These are phyloP conservation scores for Neofusicoccum kwambonambiense DNA, from an alignment of 2,329 filamentous ascomycete species.

Conservation along the genomic window DNA sequence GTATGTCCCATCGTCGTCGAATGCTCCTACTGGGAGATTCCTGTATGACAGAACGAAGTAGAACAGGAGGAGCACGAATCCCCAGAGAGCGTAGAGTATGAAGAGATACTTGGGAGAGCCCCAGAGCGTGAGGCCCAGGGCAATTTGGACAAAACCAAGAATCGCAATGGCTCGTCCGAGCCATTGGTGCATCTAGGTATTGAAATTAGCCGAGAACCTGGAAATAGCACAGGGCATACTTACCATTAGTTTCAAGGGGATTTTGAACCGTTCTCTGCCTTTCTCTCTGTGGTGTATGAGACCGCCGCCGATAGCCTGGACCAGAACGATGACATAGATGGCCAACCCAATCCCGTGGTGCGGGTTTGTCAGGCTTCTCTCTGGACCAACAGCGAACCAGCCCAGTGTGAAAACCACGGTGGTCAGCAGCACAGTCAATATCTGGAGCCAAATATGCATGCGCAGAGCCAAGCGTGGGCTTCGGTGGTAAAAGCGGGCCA, in stretches of 20 bases:
- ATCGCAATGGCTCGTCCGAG: slow-evolving; percentile 74
- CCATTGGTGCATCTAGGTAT: slow-evolving; percentile 78
- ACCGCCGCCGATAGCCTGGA: slow-evolving; percentile 69
- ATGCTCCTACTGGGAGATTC: slow-evolving; percentile 55
- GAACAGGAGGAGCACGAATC: slow-evolving; percentile 66
- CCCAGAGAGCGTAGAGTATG: slow-evolving; percentile 79
- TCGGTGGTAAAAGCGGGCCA: slow-evolving; percentile 67
- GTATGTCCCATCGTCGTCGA: slow-evolving; percentile 58
- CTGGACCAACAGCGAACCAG: slow-evolving; percentile 74
- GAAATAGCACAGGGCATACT: slow-evolving; percentile 23
- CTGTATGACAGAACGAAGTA: slow-evolving; percentile 81
- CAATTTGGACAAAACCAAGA: slow-evolving; percentile 81
- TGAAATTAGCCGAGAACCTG: neutral
- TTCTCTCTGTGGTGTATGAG: slow-evolving; percentile 59
- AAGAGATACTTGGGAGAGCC: slow-evolving; percentile 85
- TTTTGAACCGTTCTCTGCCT: slow-evolving; percentile 52
- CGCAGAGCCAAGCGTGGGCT: slow-evolving; percentile 62
- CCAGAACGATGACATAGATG: slow-evolving; percentile 69
- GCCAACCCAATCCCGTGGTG: slow-evolving; percentile 83
- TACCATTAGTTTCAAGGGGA: slow-evolving; percentile 60
- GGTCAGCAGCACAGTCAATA: slow-evolving; percentile 65
- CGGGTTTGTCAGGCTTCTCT: slow-evolving; percentile 72
- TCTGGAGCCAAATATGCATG: slow-evolving; percentile 72
- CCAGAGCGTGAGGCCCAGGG: slow-evolving; percentile 86
- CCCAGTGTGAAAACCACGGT: slow-evolving; percentile 73